Base-by-base conservation (phyloP, 2,329 filamentous ascomycete species). In the Xylariaceae sp. region DNA sequence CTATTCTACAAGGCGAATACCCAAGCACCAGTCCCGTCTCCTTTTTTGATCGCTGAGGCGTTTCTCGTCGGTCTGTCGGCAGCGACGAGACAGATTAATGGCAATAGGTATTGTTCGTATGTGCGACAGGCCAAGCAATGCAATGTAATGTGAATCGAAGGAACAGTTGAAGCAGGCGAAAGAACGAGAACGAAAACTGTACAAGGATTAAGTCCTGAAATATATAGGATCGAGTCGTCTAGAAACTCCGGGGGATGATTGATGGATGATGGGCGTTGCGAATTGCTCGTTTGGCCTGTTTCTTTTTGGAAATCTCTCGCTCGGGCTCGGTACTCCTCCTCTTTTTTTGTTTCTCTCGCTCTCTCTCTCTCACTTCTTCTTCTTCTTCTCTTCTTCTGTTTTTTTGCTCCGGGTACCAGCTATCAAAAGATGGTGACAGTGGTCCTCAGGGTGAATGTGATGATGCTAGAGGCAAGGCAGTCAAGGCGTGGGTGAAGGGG, bases 71-170 rank as follows among this genome's bases (percentile, higher is more conserved):
- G 47, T 47, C 45, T 44, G 47, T 57, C 41, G 57, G 41, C 41
- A 59, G 53, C 61, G 64, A 67, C 65, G 63, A 63, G 65, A 57
- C 58, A 60, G 60, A 64, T 64, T 69, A 68, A 68, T 63, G 60
- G 45, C 60, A 45, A 45, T 45, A 45, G 41, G 56, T 65, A 61
- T 51, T 50, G 59, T 59, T 58, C 51, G 62, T 68, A 65, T 62
- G 61, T 60, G 64, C 59, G 60, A 68, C 66, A 63, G 51, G 23
- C 56, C 37, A 34, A 55, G 53, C 56, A 58, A 61, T 64, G 59
- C 66, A 64, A 65, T 61, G 67, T 65, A 64, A 67, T 66, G 61
- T 66, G 66, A 69, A 63, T 58, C 51, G 60, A 64, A 64, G 53
- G 53, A 59, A 53, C 60, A 58, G 51, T 18, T 53, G 18, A 62